Evolutionary conservation across 257 asterid species (phyloP).

Genomic region (Primulina tabacum): DNA sequence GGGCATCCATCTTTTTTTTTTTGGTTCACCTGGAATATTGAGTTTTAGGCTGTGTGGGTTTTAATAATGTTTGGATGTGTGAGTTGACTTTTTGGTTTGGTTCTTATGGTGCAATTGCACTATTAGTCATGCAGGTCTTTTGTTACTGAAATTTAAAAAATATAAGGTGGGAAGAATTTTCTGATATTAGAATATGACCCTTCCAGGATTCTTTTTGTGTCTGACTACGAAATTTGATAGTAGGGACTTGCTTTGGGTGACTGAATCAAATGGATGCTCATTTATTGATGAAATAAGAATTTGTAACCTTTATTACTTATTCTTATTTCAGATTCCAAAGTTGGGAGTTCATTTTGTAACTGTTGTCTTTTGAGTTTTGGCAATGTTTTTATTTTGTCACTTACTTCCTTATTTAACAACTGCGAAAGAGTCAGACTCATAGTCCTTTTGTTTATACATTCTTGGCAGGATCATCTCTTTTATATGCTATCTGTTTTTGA

Average conservation of each 20-base stretch:
- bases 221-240: neutral
- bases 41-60: neutral
- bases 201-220: neutral
- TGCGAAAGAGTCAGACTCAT: neutral
- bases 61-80: neutral
- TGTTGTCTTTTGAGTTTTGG: neutral
- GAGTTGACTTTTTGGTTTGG: neutral
- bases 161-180: too few relatives aligned
- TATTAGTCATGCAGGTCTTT: neutral
- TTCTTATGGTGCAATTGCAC: neutral
- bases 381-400: neutral
- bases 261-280: neutral
- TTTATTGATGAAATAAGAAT: neutral
- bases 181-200: neutral
- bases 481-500: neutral
- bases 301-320: neutral
- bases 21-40: neutral
- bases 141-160: too few relatives aligned
- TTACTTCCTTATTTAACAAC: neutral
- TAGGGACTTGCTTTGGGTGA: neutral
- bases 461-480: neutral
- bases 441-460: neutral
- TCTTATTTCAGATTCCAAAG: neutral
- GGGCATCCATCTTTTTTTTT: neutral
- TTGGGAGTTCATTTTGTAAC: neutral